phyloP scores from a whole-genome alignment of 495 filamentous ascomycete species.

The Daldinia bambusicola region DNA sequence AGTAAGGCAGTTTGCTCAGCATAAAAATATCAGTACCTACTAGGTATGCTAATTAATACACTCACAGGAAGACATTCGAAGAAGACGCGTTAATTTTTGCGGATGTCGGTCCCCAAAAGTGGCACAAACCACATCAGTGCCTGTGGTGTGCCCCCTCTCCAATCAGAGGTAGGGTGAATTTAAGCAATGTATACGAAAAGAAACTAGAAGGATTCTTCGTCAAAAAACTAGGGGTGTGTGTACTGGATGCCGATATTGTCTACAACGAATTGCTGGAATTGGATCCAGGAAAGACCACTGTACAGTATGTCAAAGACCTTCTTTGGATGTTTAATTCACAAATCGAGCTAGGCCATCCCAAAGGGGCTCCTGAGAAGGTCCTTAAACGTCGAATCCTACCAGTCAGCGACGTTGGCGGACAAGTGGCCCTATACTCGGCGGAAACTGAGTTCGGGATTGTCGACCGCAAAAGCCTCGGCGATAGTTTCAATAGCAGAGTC shows the following conservation, averaged over 20 bases:
- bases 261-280: conserved; percentile 48
- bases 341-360: conserved; percentile 12
- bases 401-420: conserved; percentile 38
- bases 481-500: conserved; percentile 44
- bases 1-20: neutral
- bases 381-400: conserved; percentile 46
- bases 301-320: conserved; percentile 49
- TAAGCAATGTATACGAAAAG: conserved; percentile 49
- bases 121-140: conserved; percentile 51
- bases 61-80: conserved; percentile 44
- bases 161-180: conserved; percentile 50
- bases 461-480: conserved; percentile 49
- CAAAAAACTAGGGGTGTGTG: conserved; percentile 47
- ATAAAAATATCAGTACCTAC: neutral
- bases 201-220: conserved; percentile 51
- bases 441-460: conserved; percentile 49
- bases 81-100: conserved; percentile 44
- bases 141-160: conserved; percentile 54
- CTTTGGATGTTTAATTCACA: conserved; percentile 52
- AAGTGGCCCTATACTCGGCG: conserved; percentile 17
- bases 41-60: neutral
- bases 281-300: conserved; percentile 19
- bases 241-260: conserved; percentile 48
- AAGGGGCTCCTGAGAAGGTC: conserved; percentile 13
- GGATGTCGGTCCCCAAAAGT: conserved; percentile 32